Evolutionary conservation across 225 moss, liverwort and hornwort species (phyloP).

Genomic region (Rhytidiadelphus loreus): DNA sequence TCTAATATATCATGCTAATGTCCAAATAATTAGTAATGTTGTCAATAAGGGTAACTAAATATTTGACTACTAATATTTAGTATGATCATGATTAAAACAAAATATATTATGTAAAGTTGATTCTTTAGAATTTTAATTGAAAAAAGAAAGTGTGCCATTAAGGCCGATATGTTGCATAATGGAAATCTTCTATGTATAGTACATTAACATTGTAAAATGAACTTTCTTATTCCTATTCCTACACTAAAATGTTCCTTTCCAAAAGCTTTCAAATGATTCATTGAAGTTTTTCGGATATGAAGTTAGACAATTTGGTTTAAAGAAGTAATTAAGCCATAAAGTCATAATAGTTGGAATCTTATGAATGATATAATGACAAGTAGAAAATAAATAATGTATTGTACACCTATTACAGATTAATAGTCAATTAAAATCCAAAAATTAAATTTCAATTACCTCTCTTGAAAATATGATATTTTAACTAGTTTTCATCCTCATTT

Average conservation of each 20-base stretch:
- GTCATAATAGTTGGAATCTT: background rate
- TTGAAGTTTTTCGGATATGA: background rate
- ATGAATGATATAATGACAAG: background rate
- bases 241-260: background rate
- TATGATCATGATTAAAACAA: no score
- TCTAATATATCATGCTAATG: no score
- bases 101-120: no score
- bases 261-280: background rate
- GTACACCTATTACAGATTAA: background rate
- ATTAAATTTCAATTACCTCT: background rate
- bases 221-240: background rate
- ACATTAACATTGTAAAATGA: background rate
- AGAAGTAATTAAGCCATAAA: accelerated
- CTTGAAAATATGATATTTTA: background rate
- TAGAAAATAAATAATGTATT: background rate
- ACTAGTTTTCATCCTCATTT: background rate
- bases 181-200: background rate
- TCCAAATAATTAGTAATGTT: background rate
- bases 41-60: background rate
- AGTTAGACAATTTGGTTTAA: background rate
- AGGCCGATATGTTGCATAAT: background rate
- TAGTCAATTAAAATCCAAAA: background rate
- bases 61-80: background rate
- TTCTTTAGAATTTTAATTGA: no score
- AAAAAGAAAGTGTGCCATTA: background rate